Conservation (phyloP, 2,329 filamentous ascomycete species). For the Arachnopeziza araneosa region DNA sequence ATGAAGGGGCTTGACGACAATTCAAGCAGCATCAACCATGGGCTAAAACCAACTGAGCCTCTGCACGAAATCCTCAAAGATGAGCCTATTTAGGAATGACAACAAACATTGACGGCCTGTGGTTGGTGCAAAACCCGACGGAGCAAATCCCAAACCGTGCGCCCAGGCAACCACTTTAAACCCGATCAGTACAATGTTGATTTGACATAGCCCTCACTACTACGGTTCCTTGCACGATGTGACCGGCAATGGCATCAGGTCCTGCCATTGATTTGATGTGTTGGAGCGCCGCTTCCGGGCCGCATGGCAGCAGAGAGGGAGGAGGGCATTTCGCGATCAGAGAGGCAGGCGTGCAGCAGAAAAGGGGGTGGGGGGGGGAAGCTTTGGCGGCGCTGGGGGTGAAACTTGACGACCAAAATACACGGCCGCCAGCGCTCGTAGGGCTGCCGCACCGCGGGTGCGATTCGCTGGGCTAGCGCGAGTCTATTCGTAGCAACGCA, state of each 20-base stretch:
- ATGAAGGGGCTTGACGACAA: background rate
- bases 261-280: background rate
- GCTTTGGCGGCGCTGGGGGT: background rate
- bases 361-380: background rate
- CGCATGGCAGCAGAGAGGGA: background rate
- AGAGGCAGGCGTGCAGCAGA: background rate
- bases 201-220: background rate
- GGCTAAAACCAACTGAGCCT: background rate
- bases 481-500: background rate
- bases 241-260: background rate
- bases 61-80: background rate
- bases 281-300: background rate
- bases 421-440: background rate
- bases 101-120: background rate
- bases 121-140: background rate
- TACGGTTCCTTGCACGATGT: background rate
- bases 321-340: background rate
- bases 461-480: background rate
- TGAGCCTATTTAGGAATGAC: background rate
- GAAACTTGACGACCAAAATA: background rate
- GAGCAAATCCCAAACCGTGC: background rate
- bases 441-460: background rate
- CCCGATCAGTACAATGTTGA: background rate
- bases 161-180: background rate
- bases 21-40: background rate